These are phyloP conservation scores for Lenwebbia sp. DNA, from an alignment of 345 rosid genomes.

Conservation along the genomic window DNA sequence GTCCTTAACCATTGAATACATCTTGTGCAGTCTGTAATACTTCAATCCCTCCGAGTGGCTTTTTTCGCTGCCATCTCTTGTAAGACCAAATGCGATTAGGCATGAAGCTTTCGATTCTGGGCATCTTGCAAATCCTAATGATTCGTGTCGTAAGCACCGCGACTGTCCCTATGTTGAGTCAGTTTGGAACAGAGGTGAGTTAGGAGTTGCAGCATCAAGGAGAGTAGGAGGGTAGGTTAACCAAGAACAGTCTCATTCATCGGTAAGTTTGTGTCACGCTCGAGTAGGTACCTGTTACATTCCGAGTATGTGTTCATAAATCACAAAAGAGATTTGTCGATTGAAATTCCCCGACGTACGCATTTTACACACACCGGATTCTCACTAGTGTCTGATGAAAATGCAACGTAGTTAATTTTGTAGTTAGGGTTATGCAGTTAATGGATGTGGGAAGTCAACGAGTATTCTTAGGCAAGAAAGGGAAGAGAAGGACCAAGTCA, in stretches of 20 bases:
- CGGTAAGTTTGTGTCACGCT: background rate
- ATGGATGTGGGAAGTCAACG: background rate
- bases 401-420: background rate
- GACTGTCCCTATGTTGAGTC: background rate
- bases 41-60: background rate
- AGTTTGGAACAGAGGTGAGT: background rate
- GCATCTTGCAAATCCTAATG: background rate
- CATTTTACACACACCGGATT: background rate
- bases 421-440: background rate
- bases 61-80: background rate
- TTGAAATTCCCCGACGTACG: background rate
- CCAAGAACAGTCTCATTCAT: background rate
- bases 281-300: background rate
- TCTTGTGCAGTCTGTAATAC: background rate
- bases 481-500: conserved; percentile 18
- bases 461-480: background rate
- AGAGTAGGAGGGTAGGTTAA: background rate
- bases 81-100: background rate
- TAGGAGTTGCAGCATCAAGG: background rate
- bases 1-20: background rate
- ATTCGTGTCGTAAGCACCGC: background rate
- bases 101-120: background rate
- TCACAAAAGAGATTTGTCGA: background rate
- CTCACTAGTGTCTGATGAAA: background rate
- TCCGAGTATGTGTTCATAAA: background rate